A percentile compares a stretch with the other conserved stretches of the same genome.
Conservation (phyloP, 176 grass and related monocot species). For the Puccinellia tenuiflora region DNA sequence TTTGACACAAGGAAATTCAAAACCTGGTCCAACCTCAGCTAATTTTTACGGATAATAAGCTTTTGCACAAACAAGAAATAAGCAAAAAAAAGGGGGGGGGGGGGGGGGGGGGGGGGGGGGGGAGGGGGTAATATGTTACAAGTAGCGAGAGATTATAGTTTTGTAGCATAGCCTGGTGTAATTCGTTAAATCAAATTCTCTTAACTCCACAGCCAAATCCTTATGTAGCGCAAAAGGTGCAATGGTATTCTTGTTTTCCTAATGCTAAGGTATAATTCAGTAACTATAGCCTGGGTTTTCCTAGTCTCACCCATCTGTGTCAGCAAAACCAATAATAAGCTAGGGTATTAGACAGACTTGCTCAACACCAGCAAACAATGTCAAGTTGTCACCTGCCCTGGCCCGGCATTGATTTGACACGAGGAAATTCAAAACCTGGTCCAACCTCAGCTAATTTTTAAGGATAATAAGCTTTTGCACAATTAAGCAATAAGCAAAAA, state of each 20-base stretch:
- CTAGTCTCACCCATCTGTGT: not conserved
- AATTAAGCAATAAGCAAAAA: not conserved
- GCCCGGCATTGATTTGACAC: slow-evolving; percentile 40
- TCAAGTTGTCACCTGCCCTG: slow-evolving; percentile 13
- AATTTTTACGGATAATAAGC: not conserved
- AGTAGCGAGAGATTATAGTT: not conserved
- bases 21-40: slow-evolving; percentile 9
- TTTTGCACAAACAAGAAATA: not conserved
- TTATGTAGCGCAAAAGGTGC: not conserved
- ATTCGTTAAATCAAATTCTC: slow-evolving; percentile 4
- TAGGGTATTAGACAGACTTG: slow-evolving; percentile 9
- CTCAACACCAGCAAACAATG: slow-evolving; percentile 25
- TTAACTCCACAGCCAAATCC: not conserved
- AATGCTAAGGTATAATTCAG: not conserved
- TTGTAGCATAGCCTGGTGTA: not conserved
- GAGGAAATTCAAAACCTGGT: slow-evolving; percentile 7
- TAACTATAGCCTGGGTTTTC: not conserved
- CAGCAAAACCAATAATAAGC: not conserved
- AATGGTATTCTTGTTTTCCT: not conserved
- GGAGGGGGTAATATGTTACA: not conserved
- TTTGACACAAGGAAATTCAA: slow-evolving; percentile 31
- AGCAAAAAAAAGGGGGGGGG: not conserved
- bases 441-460: not conserved
- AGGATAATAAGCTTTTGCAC: not conserved
- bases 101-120: too few relatives aligned